Evolutionary conservation across 2,329 filamentous ascomycete genomes (phyloP), one percentile per base, ranked within the genome.

Genomic region (Phyllosticta capitalensis): DNA sequence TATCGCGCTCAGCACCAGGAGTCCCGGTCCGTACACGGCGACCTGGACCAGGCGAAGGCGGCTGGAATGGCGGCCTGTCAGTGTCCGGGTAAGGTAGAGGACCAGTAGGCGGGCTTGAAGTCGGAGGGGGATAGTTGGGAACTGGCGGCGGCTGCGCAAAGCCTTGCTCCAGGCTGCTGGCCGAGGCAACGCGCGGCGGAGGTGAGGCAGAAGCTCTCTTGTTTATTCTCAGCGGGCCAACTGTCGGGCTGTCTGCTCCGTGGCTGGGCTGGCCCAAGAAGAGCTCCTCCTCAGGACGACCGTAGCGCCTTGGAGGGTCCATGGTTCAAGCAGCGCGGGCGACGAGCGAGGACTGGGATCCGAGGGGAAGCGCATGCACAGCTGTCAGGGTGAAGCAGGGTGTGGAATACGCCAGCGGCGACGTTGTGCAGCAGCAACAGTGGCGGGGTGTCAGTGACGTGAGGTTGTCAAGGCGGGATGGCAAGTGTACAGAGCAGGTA

Each of bases 151-250:
- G 71, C 61, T 70, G 71, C 21, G 64, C 63, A 28, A 60, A 28
- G 58, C 49, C 54, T 63, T 69, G 67, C 61, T 64, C 70, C 33
- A 68, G 87, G 75, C 85, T 88, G 59, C 85, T 87, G 59, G 87
- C 85, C 81, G 70, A 90, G 85, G 74, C 67, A 69, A 72, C 68
- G 67, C 67, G 78, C 55, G 81, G 83, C 66, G 83, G 83, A 53
- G 74, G 75, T 61, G 74, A 72, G 65, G 68, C 75, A 67, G 55
- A 75, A 68, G 85, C 83, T 60, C 86, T 84, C 74, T 95, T 95
- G 77, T 86, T 87, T 71, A 95, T 95, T 68, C 90, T 84, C 74
- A 96, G 75, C 62, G 91, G 91, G 67, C 89, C 89, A 66, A 95
- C 83, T 19, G 88, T 89, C 61, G 90, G 89, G 67, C 89, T 90